These are phyloP conservation scores for Lojkania enalia DNA, from an alignment of 2,329 filamentous ascomycete species.

Conservation along the genomic window DNA sequence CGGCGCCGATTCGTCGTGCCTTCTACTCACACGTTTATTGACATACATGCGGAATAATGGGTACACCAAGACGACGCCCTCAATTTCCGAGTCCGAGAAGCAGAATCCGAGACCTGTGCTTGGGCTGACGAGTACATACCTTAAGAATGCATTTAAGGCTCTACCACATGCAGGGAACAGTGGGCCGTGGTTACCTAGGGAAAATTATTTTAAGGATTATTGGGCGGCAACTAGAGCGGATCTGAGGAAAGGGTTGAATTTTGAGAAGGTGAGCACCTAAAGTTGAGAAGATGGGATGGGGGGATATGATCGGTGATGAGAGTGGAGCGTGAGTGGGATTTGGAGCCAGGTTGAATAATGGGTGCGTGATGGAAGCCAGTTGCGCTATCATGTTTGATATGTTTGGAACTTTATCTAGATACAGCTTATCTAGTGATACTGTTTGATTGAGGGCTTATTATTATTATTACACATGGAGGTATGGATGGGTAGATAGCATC, in stretches of 20 bases:
- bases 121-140: constrained; percentile 56
- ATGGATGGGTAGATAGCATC: no score
- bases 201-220: constrained; percentile 50
- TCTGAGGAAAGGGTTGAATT: constrained; percentile 48
- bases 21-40: constrained; percentile 56
- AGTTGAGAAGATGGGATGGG: neutral
- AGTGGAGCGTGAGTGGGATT: no score
- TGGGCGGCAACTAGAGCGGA: constrained; percentile 49
- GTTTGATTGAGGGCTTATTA: no score
- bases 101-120: constrained; percentile 49
- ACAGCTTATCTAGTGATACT: no score
- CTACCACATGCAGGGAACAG: constrained; percentile 54
- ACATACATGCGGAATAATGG: constrained; percentile 54
- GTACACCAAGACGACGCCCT: constrained; percentile 50
- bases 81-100: constrained; percentile 42
- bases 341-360: no score
- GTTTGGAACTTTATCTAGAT: no score
- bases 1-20: constrained; percentile 59
- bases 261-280: constrained; percentile 25
- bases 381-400: no score
- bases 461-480: no score
- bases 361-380: no score
- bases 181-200: constrained; percentile 50
- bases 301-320: neutral
- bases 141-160: constrained; percentile 45